A percentile compares a stretch with the other conserved stretches of the same genome.
phyloP scores from a whole-genome alignment of 2,329 filamentous ascomycete genomes.

The Cercospora brassicicola region DNA sequence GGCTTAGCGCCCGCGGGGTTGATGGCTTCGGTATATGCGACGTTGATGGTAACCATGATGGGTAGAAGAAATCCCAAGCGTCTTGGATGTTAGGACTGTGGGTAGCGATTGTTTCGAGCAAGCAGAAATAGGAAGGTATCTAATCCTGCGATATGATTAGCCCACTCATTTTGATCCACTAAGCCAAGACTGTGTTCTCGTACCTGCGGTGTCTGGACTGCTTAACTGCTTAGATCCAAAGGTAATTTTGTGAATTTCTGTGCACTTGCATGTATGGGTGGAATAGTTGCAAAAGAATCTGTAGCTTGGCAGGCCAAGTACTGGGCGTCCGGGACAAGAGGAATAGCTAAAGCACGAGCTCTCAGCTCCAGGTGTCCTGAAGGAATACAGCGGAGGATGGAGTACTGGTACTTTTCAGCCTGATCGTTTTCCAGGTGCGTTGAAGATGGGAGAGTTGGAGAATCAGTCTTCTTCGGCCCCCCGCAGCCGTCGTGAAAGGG shows the following conservation, averaged over 20 bases:
- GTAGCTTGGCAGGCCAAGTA: background rate
- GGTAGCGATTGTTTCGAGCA: background rate
- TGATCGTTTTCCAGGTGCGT: background rate
- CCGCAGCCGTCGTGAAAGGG: background rate
- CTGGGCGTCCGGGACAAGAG: background rate
- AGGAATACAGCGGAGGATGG: background rate
- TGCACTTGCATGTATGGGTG: background rate
- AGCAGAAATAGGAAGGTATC: background rate
- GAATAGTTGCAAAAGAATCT: background rate
- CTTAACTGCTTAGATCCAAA: background rate
- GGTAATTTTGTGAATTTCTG: background rate
- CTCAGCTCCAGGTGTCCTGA: background rate
- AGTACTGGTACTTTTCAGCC: background rate
- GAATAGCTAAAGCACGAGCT: background rate
- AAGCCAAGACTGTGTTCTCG: background rate
- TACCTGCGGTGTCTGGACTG: background rate
- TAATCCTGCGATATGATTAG: background rate
- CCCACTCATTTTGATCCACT: background rate
- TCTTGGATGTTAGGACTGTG: background rate
- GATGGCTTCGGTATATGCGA: conserved; percentile 47
- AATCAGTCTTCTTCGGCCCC: background rate
- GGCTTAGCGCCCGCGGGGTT: conserved; percentile 45
- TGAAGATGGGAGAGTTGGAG: background rate
- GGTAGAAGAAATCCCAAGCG: background rate
- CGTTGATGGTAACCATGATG: conserved; percentile 44